Evolutionary conservation across 1,139 yeast genomes (phyloP), one percentile per base, ranked within the genome.

Genomic region (Blastobotrys illinoisensis): DNA sequence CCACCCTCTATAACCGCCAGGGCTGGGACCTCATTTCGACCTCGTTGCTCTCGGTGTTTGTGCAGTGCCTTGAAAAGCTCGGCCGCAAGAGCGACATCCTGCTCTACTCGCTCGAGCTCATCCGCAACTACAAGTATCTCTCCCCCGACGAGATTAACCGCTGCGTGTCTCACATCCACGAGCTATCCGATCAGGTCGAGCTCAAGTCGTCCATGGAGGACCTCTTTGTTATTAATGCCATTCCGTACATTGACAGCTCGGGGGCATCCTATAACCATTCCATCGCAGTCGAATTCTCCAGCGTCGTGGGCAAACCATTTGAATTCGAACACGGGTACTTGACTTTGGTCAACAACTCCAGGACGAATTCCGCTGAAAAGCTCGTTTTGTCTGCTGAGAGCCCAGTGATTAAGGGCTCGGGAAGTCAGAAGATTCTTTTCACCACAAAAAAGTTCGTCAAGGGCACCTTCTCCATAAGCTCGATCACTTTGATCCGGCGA

Each of bases 1-100:
- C 88, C 50, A 82, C 80, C 46, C 81, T 82, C 56, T 89, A 86
- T 64, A 76, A 80, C 16, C 68, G 77, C 24, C 80, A 85, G 55
- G 89, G 90, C 1, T 90, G 97, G 97, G 79, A 79, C 56, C 73
- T 75, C 46, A 80, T 90, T 66, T 89, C 96, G 0, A 79, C 83
- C 1, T 71, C 79, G 18, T 69, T 91, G 18, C 72, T 88, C 46
- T 82, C 82, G 60, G 74, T 85, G 0, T 89, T 86, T 64, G 77
- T 88, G 40, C 81, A 82, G 48, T 88, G 96, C 62, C 73, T 90
- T 46, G 82, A 80, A 60, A 73, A 80, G 44, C 67, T 82, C 20
- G 67, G 65, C 6, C 60, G 62, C 3, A 57, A 59, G 16, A 66
- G 63, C 5, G 62, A 60, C 14, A 61, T 66, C 16, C 52, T 71